Evolutionary conservation across 2,329 filamentous ascomycete genomes (phyloP).

Genomic region (Trichoderma pleuroti): DNA sequence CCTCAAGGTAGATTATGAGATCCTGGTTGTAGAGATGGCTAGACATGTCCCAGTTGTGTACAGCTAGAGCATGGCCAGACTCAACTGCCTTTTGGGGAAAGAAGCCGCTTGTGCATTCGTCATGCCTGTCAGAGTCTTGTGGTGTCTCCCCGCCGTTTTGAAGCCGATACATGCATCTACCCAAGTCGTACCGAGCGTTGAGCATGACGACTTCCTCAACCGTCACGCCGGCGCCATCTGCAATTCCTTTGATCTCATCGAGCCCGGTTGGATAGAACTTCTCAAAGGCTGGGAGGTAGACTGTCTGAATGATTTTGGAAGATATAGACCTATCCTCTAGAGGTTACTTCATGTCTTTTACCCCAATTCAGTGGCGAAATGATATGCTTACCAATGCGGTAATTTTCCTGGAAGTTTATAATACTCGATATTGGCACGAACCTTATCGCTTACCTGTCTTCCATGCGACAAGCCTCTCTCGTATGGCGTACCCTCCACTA

Average conservation of each 20-base stretch:
- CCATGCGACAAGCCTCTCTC: not conserved
- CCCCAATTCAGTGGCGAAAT: not conserved
- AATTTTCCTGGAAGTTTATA: not conserved
- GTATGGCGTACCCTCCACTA: not conserved
- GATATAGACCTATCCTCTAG: not conserved
- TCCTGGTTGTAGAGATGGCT: not conserved
- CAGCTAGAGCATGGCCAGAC: not conserved
- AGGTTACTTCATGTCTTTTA: not conserved
- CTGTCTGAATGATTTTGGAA: not conserved
- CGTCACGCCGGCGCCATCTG: not conserved
- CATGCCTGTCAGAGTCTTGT: not conserved
- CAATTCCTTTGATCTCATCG: not conserved
- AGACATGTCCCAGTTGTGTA: not conserved
- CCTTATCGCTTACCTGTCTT: not conserved
- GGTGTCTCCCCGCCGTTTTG: not conserved
- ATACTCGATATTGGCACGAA: not conserved
- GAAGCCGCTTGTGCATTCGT: not conserved
- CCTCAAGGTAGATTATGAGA: not conserved
- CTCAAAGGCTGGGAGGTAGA: not conserved
- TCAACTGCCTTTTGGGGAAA: not conserved
- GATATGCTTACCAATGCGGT: not conserved
- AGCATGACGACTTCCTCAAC: not conserved
- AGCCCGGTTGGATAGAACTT: not conserved
- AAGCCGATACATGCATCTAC: not conserved
- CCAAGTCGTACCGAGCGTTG: not conserved